Evolutionary conservation across 805 yeast species (phyloP).

Genomic region (Starmerella tilneyi): DNA sequence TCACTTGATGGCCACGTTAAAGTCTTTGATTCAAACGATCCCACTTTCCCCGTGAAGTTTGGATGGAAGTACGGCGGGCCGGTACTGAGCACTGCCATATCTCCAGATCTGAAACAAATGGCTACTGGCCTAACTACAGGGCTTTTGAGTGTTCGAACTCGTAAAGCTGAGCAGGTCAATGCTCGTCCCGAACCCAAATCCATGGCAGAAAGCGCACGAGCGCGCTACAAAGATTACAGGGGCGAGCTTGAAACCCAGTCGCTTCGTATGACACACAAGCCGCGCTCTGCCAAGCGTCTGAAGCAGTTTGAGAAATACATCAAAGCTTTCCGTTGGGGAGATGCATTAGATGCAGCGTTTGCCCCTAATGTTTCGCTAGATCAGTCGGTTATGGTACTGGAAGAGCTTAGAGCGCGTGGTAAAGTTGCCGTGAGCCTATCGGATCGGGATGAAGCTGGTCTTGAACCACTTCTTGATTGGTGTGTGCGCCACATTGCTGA

Average conservation of each 20-base stretch:
- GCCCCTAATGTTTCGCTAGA: constrained; percentile 69
- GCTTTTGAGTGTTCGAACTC: constrained; percentile 74
- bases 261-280: constrained; percentile 40
- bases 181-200: not conserved
- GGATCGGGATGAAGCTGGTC: constrained; percentile 72
- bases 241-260: constrained; percentile 79
- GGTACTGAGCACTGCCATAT: constrained; percentile 77
- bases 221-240: constrained; percentile 80
- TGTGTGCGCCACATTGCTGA: constrained; percentile 65
- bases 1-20: constrained; percentile 96
- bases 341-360: constrained; percentile 82
- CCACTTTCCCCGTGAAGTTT: constrained; percentile 71
- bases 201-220: constrained; percentile 36
- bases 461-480: constrained; percentile 85
- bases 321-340: constrained; percentile 83
- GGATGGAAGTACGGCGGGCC: constrained; percentile 98
- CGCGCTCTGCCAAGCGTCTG: constrained; percentile 36
- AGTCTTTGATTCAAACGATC: constrained; percentile 66
- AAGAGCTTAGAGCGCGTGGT: constrained; percentile 80
- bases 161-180: constrained; percentile 66
- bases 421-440: constrained; percentile 71
- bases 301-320: constrained; percentile 74
- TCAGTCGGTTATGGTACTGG: constrained; percentile 67
- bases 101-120: constrained; percentile 79
- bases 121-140: constrained; percentile 91